These are phyloP conservation scores for Raffaelea ambrosiae DNA, from an alignment of 2,329 filamentous ascomycete species.

Conservation along the genomic window DNA sequence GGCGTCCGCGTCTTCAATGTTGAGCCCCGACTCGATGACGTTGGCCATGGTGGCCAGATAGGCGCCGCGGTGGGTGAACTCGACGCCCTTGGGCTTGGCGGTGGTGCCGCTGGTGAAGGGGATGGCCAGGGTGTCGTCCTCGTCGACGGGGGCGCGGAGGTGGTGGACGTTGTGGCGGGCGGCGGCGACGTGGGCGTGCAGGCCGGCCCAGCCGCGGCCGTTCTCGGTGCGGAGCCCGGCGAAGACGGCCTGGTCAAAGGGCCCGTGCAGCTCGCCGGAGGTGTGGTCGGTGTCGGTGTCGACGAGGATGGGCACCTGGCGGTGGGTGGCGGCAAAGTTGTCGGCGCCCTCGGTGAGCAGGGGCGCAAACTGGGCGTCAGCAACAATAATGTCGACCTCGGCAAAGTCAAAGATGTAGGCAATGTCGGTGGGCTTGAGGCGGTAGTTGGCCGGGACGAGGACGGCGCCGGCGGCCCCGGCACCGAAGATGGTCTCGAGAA, in stretches of 20 bases:
- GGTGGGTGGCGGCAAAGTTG: conserved; percentile 51
- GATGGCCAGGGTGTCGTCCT: conserved; percentile 76
- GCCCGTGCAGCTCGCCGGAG: conserved; percentile 64
- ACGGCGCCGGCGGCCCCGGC: conserved; percentile 74
- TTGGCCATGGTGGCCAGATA: conserved; percentile 83
- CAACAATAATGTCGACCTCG: conserved; percentile 80
- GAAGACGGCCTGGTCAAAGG: conserved; percentile 73
- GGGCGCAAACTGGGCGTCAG: conserved; percentile 68
- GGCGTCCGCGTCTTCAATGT: conserved; percentile 23
- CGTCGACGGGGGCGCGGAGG: conserved; percentile 42
- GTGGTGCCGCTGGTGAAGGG: conserved; percentile 95
- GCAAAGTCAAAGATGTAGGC: conserved; percentile 83
- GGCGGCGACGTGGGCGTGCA: conserved; percentile 48
- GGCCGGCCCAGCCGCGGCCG: conserved; percentile 61
- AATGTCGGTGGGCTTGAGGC: conserved; percentile 75
- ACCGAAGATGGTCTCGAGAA: conserved; percentile 83
- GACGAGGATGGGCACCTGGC: conserved; percentile 61
- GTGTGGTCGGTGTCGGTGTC: conserved; percentile 75
- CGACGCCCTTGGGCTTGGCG: conserved; percentile 82
- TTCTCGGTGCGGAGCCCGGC: conserved; percentile 69
- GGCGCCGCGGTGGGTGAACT: conserved; percentile 79
- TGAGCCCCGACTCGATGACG: conserved; percentile 80
- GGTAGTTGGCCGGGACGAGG: conserved; percentile 57
- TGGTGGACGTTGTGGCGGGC: background rate
- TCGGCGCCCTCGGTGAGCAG: conserved; percentile 45